A percentile compares a stretch with the other conserved stretches of the same genome.
phyloP scores from a whole-genome alignment of 1,284 basidiomycete species.

The Cryptococcus maquisensis region DNA sequence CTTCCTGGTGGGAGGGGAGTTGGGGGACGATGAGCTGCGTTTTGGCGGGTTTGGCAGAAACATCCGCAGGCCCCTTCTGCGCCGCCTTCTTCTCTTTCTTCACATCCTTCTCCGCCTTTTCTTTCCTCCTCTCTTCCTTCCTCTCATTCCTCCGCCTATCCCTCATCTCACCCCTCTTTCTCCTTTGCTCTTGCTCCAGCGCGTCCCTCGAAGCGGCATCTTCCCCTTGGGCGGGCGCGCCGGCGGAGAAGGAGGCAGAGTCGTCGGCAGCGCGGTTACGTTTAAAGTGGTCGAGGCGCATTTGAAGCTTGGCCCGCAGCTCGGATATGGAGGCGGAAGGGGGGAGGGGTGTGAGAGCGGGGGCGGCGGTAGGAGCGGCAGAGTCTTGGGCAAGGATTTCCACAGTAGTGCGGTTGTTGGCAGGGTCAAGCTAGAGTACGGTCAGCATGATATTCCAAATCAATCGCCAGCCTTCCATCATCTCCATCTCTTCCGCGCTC shows the following conservation, averaged over 20 bases:
- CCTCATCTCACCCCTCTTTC: constrained; percentile 70
- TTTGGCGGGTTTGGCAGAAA: constrained; percentile 9
- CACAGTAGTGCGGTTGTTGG: constrained; percentile 74
- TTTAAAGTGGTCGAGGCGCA: constrained; percentile 65
- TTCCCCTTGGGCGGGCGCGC: neutral
- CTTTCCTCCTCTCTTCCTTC: constrained; percentile 67
- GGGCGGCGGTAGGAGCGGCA: constrained; percentile 7
- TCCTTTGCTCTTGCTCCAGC: constrained; percentile 70
- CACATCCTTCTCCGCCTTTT: constrained; percentile 48
- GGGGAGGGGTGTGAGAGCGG: constrained; percentile 57
- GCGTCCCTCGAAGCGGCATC: constrained; percentile 59
- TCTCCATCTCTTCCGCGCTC: no score
- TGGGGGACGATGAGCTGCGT: constrained; percentile 62
- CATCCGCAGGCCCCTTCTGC: constrained; percentile 29
- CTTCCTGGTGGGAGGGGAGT: constrained; percentile 34
- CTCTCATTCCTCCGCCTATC: constrained; percentile 78
- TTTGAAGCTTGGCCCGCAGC: constrained; percentile 73
- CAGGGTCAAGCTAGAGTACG: constrained; percentile 72
- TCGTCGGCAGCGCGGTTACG: constrained; percentile 52
- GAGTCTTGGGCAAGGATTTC: constrained; percentile 56
- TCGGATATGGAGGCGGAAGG: constrained; percentile 61
- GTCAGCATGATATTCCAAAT: neutral
- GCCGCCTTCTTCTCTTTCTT: constrained; percentile 28
- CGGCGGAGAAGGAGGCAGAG: constrained; percentile 22
- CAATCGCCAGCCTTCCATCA: neutral